A percentile compares a stretch with the other conserved stretches of the same genome.
Evolutionary conservation across 179 eudicot species (phyloP).

Genomic region (Nepenthes alata): DNA sequence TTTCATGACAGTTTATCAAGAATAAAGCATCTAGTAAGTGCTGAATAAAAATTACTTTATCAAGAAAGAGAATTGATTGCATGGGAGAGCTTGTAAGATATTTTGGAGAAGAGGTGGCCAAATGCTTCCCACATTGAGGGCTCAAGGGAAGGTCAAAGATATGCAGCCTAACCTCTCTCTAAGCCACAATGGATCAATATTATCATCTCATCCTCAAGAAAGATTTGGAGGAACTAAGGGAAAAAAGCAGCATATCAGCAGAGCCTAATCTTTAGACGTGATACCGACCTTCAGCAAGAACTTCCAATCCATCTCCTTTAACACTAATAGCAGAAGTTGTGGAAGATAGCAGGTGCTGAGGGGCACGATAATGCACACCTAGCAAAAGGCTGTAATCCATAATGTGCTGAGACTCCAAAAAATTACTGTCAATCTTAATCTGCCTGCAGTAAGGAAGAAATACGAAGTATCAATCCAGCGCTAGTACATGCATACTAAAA

Average conservation of each 20-base stretch:
- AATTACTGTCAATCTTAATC: slow-evolving; percentile 84
- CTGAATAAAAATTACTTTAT: no score
- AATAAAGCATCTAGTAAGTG: no score
- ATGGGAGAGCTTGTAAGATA: no score
- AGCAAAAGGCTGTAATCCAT: slow-evolving; percentile 97
- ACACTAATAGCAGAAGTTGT: slow-evolving; percentile 26
- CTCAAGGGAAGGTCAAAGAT: no score
- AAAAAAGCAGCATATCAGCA: background rate
- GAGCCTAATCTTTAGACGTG: background rate
- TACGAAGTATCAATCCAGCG: background rate
- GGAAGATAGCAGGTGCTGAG: slow-evolving; percentile 59
- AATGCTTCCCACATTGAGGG: no score
- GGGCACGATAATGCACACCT: slow-evolving; percentile 96
- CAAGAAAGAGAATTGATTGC: no score
- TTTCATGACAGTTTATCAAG: no score
- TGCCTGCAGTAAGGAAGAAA: slow-evolving; percentile 39
- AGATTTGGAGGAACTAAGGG: background rate
- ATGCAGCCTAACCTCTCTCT: no score
- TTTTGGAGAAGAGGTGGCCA: no score
- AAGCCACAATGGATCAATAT: no score
- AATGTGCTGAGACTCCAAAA: slow-evolving; percentile 72
- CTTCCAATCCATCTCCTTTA: slow-evolving; percentile 53
- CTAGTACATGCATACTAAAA: no score
- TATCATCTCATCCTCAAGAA: background rate
- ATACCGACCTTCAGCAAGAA: slow-evolving; percentile 68